A percentile compares a stretch with the other conserved stretches of the same genome.
phyloP scores from a whole-genome alignment of 768 basidiomycete species.

The Mycena indigotica region DNA sequence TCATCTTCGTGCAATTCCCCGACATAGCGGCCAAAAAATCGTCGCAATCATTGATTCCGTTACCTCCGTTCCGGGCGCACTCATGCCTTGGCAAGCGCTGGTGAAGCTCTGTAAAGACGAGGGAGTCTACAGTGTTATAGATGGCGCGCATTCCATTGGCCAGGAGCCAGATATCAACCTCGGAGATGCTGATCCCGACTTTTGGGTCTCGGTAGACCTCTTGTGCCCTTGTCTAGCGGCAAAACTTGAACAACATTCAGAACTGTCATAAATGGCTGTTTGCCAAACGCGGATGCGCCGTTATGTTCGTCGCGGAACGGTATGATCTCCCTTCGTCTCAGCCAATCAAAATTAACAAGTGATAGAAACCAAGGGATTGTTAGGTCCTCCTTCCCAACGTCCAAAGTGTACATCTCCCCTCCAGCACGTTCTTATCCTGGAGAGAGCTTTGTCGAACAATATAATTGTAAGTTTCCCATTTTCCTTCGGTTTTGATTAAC shows the following conservation, averaged over 20 bases:
- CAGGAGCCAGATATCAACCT: constrained; percentile 68
- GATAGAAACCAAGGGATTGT: constrained; percentile 68
- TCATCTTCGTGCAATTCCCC: constrained; percentile 28
- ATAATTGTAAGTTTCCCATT: constrained; percentile 43
- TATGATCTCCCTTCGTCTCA: constrained; percentile 7
- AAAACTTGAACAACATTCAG: constrained; percentile 30
- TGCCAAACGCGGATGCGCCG: constrained; percentile 56
- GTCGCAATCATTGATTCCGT: constrained; percentile 69
- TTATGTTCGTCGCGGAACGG: constrained; percentile 45
- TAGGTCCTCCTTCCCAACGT: constrained; percentile 60
- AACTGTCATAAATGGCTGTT: constrained; percentile 79
- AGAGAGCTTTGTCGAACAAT: constrained; percentile 51
- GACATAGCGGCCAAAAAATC: constrained; percentile 42
- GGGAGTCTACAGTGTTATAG: constrained; percentile 63
- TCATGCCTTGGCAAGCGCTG: constrained; percentile 73
- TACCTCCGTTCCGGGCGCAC: constrained; percentile 58
- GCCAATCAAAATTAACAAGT: neutral
- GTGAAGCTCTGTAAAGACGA: constrained; percentile 65
- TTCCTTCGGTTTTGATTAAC: neutral
- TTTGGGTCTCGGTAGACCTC: constrained; percentile 62
- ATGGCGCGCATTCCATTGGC: constrained; percentile 79
- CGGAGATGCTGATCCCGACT: constrained; percentile 53
- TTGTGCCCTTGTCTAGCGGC: neutral
- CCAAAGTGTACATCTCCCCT: constrained; percentile 53
- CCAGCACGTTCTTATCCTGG: constrained; percentile 34